These are phyloP conservation scores for Blakeslea trispora DNA, from an alignment of 371 early-diverging fungal species.

Conservation along the genomic window DNA sequence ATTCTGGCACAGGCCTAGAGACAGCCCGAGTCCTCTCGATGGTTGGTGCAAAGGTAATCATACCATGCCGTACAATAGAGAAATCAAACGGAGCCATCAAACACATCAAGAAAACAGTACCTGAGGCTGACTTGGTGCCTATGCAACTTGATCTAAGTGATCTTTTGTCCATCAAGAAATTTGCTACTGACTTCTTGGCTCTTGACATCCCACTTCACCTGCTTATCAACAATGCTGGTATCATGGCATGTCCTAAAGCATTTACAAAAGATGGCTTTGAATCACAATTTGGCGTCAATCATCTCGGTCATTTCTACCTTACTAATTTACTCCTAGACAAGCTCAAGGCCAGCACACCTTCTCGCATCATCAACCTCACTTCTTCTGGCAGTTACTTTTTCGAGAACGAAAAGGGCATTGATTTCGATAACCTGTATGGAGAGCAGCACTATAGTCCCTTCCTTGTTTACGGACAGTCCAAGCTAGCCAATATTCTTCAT, in stretches of 20 bases:
- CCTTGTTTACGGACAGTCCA: conserved; percentile 17
- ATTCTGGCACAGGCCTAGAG: conserved; percentile 45
- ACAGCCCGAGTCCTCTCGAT: conserved; percentile 1
- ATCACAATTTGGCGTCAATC: conserved; percentile 53
- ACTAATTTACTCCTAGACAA: conserved; percentile 59
- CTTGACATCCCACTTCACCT: conserved; percentile 50
- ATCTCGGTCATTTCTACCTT: conserved; percentile 72
- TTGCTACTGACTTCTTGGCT: conserved; percentile 45
- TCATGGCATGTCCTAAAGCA: conserved; percentile 62
- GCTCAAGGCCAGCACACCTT: conserved; percentile 48
- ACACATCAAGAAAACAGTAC: conserved; percentile 46
- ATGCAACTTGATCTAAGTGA: conserved; percentile 59
- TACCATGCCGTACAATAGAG: conserved; percentile 53
- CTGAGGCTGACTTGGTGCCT: conserved; percentile 41
- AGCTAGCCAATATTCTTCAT: conserved; percentile 52
- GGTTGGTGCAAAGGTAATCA: conserved; percentile 15
- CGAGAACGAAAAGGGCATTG: conserved; percentile 14
- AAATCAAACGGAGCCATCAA: conserved; percentile 46
- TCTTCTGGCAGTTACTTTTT: conserved; percentile 37
- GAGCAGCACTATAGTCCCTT: conserved; percentile 20
- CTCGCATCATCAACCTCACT: conserved; percentile 56
- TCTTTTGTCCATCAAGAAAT: conserved; percentile 47
- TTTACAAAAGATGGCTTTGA: conserved; percentile 59
- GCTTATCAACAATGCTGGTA: conserved; percentile 61
- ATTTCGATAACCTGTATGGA: conserved; percentile 39